Evolutionary conservation across 139 green algal genomes (phyloP).

Genomic region (Closterium sp.): DNA sequence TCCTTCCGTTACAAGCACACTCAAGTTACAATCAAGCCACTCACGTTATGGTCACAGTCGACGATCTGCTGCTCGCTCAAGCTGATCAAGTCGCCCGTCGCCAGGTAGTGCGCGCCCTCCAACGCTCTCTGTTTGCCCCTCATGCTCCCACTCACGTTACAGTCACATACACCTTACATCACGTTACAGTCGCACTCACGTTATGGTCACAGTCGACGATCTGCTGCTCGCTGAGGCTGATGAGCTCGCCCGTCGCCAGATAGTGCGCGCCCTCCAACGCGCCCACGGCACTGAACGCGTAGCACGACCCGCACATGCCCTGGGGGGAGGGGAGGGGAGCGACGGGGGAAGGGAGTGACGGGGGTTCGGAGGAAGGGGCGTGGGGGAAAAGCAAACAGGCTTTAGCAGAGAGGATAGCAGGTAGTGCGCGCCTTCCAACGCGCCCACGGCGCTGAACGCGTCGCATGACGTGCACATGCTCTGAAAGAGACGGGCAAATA

Average conservation of each 20-base stretch:
- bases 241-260: constrained; percentile 60
- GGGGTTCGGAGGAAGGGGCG: too few species aligned
- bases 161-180: not conserved
- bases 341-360: not conserved
- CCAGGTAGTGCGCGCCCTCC: not conserved
- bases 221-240: constrained; percentile 70
- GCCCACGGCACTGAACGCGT: constrained; percentile 58
- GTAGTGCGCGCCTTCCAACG: constrained; percentile 42
- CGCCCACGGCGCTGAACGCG: constrained; percentile 58
- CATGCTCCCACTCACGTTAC: not conserved
- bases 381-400: too few species aligned
- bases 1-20: too few species aligned
- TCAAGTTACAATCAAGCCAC: not conserved
- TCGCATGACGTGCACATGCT: constrained; percentile 52
- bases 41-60: not conserved
- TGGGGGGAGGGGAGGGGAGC: not conserved
- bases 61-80: constrained; percentile 73
- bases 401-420: too few species aligned
- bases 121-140: not conserved
- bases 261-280: constrained; percentile 69
- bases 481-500: not conserved
- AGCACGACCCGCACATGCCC: constrained; percentile 56
- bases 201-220: constrained; percentile 71
- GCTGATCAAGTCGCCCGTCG: constrained; percentile 20
- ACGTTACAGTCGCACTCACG: not conserved